Evolutionary conservation across 2,329 filamentous ascomycete genomes (phyloP), one percentile per base, ranked within the genome.

Genomic region (Pochonia chlamydosporia): DNA sequence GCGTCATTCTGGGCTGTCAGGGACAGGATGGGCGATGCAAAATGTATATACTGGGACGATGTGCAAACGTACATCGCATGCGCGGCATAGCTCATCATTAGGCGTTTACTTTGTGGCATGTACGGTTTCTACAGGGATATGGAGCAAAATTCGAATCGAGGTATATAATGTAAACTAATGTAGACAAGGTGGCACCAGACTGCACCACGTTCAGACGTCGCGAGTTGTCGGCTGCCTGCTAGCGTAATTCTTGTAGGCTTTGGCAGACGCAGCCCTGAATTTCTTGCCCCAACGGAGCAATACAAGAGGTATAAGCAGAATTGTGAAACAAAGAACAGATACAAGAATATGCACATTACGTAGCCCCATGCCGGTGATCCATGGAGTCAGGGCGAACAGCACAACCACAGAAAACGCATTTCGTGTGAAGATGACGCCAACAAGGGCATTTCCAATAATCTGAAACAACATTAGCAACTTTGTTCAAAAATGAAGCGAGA

Each of bases 401-500:
- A 60, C 36, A 10, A 50, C 47, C 5, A 58, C 55, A 3, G 56
- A 56, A 11, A 54, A 31, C 4, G 50, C 50, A 26, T 60, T 59
- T 13, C 58, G 57, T 10, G 53, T 50, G 9, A 60, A 55, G 0
- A 54, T 52, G 7, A 60, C 49, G 4, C 52, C 56, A 9, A 60
- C 57, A 6, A 60, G 47, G 1, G 55, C 55, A 25, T 59, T 55
- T 4, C 54, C 58, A 4, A 58, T 57, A 5, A 61, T 49, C 58
- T 60, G 40, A n/a, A 8, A 9, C 10, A 16, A 1, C 9, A 16
- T 49, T 41, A 49, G 39, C 8, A 21, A 31, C 4, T 33, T n/a
- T 24, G 28, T 7, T 11, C 8, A 26, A 3, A 14, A 25, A 36
- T 24, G 9, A 13, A 24, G 33, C 2, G 3, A 35, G 11, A 26